Evolutionary conservation across 225 moss, liverwort and hornwort species (phyloP).

Genomic region (Physcomitrium patens): DNA sequence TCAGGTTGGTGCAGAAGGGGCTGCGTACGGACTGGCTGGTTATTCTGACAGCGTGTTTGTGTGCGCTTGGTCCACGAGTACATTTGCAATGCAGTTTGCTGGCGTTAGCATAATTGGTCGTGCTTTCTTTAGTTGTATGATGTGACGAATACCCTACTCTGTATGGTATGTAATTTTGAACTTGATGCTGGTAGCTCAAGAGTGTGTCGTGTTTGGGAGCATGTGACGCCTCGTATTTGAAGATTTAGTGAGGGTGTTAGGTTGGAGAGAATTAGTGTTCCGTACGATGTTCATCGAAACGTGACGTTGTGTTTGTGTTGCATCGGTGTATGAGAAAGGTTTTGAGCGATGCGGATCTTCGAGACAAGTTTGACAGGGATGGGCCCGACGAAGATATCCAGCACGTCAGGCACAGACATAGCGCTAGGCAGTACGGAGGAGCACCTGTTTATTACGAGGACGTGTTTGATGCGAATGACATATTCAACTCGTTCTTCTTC

Average conservation of each 20-base stretch:
- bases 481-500: slow-evolving; percentile 98
- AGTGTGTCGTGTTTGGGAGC: slow-evolving; percentile 10
- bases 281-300: slow-evolving; percentile 7
- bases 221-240: not conserved
- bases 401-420: slow-evolving; percentile 66
- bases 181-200: not conserved
- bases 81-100: not conserved
- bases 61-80: not conserved
- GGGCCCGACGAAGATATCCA: slow-evolving; percentile 92
- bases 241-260: not conserved
- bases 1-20: slow-evolving; percentile 35
- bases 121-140: not conserved
- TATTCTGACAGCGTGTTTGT: no score
- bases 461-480: slow-evolving; percentile 88
- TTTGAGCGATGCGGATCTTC: slow-evolving; percentile 80
- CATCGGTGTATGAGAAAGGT: slow-evolving; percentile 41
- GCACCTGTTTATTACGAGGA: slow-evolving; percentile 78
- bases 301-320: slow-evolving; percentile 23
- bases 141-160: not conserved
- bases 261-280: not conserved
- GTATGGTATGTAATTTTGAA: not conserved
- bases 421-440: slow-evolving; percentile 59
- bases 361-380: slow-evolving; percentile 88
- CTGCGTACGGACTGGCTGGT: no score
- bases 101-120: not conserved